Evolutionary conservation across 2,329 filamentous ascomycete species (phyloP), one percentile per base, ranked within the genome.

Genomic region (Colletotrichum australisinense): DNA sequence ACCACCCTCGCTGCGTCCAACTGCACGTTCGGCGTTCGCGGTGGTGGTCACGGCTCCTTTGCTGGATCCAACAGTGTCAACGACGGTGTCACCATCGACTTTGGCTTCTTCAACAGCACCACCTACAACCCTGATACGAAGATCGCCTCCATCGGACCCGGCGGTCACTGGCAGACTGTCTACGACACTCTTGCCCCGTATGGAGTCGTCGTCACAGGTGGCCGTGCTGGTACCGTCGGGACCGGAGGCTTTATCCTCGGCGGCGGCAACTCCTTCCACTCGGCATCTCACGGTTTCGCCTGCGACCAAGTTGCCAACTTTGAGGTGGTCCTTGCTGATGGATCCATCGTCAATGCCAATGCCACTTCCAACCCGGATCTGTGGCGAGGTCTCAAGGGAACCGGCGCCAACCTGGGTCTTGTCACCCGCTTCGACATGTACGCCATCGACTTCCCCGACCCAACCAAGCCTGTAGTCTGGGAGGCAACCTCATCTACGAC

Each of bases 321-420:
- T 67, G 80, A 89, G 74, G 81, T 90, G 4, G 87, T 90, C 19
- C 32, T 58, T n/a, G 55, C 55, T 0, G 78, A 82, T 66, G 86
- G 87, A 8, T 68, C 76, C 2, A 81, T 88, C 42, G 78, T 87
- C 35, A 81, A 85, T 4, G 86, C 83, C 22, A 87, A 83, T 38
- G 77, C 76, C 1, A 74, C 78, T 0, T 74, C 81, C 8, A 82
- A 87, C 69, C 30, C 79, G 0, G 86, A 88, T 67, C 81, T 89
- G 2, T 88, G 81, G 78, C 82, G 81, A 74, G 86, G 85, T 0
- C 78, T 88, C 24, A 85, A 86, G 59, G 87, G 86, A 5, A 86
- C 86, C n/a, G 81, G 81, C 14, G 84, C 81, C 69, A 88, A 88
- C 75, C 84, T 86, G 19, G 86, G 84, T 9, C 77, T 84, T 9